Conservation (phyloP, 805 yeast species). For the Zygoascus ofunaensis region DNA sequence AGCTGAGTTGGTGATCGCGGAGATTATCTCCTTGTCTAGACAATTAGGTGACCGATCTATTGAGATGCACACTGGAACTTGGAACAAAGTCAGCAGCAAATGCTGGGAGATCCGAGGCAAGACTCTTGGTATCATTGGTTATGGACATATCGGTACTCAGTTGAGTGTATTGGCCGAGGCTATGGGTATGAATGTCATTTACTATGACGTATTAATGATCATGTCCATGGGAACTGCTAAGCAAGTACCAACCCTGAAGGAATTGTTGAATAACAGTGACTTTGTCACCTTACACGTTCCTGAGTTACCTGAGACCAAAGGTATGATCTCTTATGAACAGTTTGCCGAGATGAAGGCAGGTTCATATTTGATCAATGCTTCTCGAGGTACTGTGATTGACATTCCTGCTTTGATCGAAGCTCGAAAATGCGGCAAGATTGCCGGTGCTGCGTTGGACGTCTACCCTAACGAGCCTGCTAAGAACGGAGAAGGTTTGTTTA, state of each 20-base stretch:
- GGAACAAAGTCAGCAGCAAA: conserved; percentile 92
- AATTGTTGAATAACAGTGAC: conserved; percentile 71
- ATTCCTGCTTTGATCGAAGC: conserved; percentile 90
- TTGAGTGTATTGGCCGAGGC: conserved; percentile 94
- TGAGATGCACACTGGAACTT: conserved; percentile 91
- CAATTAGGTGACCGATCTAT: conserved; percentile 94
- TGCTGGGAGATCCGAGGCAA: conserved; percentile 99
- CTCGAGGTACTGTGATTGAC: conserved; percentile 96
- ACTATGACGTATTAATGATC: conserved; percentile 84
- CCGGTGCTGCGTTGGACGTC: conserved; percentile 96
- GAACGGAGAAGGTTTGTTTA: conserved; percentile 79
- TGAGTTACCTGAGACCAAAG: conserved; percentile 84
- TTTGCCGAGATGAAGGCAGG: conserved; percentile 96
- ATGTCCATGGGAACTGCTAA: conserved; percentile 96
- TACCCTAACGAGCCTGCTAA: conserved; percentile 96
- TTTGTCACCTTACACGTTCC: conserved; percentile 93
- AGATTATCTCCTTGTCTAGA: conserved; percentile 87
- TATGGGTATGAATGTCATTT: conserved; percentile 92
- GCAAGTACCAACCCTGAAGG: conserved; percentile 80
- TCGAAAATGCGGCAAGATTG: conserved; percentile 84
- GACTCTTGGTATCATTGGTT: conserved; percentile 93
- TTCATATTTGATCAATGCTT: conserved; percentile 86
- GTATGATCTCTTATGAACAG: conserved; percentile 82
- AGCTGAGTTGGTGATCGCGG: conserved; percentile 94
- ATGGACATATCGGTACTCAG: conserved; percentile 98